Conservation (phyloP, 805 yeast species). For the Yarrowia hollandica region DNA sequence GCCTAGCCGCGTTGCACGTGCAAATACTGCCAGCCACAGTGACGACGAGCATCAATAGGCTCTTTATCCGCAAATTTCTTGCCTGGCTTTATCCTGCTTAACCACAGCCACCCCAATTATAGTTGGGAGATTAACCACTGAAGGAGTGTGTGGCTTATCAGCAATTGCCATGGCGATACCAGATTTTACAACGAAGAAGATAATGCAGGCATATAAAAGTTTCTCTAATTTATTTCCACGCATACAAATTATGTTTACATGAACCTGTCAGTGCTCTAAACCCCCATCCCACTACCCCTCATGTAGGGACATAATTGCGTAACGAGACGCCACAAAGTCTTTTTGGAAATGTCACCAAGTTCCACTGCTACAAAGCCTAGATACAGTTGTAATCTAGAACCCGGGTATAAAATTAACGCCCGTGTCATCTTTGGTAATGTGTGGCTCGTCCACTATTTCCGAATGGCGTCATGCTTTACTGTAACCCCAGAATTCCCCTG, state of each 20-base stretch:
- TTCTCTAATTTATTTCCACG: not conserved
- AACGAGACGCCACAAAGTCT: slow-evolving; percentile 18
- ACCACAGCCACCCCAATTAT: slow-evolving; percentile 14
- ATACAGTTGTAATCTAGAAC: not conserved
- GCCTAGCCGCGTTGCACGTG: slow-evolving; percentile 5
- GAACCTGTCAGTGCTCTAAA: not conserved
- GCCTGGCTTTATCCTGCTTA: slow-evolving; percentile 1
- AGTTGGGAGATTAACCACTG: not conserved
- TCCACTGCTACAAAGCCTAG: not conserved
- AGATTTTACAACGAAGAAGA: not conserved
- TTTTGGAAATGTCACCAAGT: not conserved
- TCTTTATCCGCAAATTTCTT: not conserved
- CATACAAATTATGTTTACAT: too few relatives aligned
- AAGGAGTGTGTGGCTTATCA: not conserved
- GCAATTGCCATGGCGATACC: too few relatives aligned
- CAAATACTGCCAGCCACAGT: slow-evolving; percentile 4
- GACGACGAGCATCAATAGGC: not conserved
- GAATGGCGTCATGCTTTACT: slow-evolving; percentile 16
- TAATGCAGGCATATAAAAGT: not conserved
- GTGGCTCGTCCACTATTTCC: slow-evolving; percentile 27
- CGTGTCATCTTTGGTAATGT: not conserved
- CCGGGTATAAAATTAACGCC: not conserved
- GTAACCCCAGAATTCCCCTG: not conserved
- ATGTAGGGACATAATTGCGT: slow-evolving; percentile 19
- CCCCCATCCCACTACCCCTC: not conserved